Percentiles rank a stretch among this genome's conserved stretches.
Conservation (phyloP, 2,329 filamentous ascomycete genomes). For the Colletotrichum destructivum region DNA sequence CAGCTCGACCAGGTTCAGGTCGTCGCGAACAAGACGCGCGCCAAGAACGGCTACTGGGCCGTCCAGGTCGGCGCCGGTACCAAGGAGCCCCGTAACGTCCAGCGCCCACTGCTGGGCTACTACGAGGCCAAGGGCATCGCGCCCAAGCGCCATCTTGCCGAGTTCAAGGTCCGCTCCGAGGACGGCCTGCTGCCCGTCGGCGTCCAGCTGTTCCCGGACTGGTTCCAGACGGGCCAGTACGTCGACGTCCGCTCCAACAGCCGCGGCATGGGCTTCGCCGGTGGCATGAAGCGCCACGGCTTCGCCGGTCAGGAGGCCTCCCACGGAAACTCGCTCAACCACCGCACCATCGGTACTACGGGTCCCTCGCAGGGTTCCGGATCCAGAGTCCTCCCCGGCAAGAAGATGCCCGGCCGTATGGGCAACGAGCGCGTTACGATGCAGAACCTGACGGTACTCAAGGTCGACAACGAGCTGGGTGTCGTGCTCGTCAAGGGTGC, state of each 20-base stretch:
- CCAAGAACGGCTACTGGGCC: slow-evolving; percentile 91
- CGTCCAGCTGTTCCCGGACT: slow-evolving; percentile 83
- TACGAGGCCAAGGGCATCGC: slow-evolving; percentile 86
- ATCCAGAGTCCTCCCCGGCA: slow-evolving; percentile 92
- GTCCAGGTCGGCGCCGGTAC: slow-evolving; percentile 89
- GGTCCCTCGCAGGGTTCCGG: slow-evolving; percentile 93
- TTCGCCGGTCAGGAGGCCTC: slow-evolving; percentile 90
- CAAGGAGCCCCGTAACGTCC: slow-evolving; percentile 81
- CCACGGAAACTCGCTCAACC: slow-evolving; percentile 96
- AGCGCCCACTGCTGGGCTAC: slow-evolving; percentile 88
- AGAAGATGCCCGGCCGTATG: slow-evolving; percentile 99
- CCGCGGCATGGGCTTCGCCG: slow-evolving; percentile 93
- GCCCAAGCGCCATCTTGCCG: slow-evolving; percentile 86
- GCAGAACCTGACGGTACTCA: slow-evolving; percentile 91
- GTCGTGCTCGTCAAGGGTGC: slow-evolving; percentile 90
- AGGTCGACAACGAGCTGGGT: slow-evolving; percentile 89
- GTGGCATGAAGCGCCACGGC: slow-evolving; percentile 97
- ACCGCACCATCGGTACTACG: slow-evolving; percentile 91
- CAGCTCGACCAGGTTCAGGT: slow-evolving; percentile 96
- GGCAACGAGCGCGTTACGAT: slow-evolving; percentile 89
- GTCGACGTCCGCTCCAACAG: slow-evolving; percentile 87
- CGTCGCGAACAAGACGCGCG: slow-evolving; percentile 85
- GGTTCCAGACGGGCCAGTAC: slow-evolving; percentile 92
- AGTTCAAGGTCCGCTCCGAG: slow-evolving; percentile 87
- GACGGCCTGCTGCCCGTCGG: slow-evolving; percentile 84